Conservation (phyloP, 2,329 filamentous ascomycete genomes). For the Fusarium musae region DNA sequence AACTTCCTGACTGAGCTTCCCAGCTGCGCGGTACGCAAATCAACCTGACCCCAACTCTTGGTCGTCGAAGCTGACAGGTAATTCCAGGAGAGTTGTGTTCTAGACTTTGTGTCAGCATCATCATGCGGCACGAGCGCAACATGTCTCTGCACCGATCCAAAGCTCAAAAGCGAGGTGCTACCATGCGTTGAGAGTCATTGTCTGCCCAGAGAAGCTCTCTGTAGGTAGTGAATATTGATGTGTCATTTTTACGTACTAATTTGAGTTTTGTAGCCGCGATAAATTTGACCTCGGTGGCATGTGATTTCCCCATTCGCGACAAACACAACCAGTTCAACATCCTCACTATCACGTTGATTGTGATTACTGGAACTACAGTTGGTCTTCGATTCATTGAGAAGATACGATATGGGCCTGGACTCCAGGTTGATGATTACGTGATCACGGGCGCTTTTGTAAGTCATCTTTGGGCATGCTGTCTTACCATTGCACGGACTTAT, state of each 20-base stretch:
- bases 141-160: not conserved
- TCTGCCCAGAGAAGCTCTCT: not conserved
- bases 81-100: not conserved
- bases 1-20: not conserved
- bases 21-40: not conserved
- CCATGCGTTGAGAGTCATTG: not conserved
- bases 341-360: not conserved
- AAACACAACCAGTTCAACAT: not conserved
- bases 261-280: not conserved
- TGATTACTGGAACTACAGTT: not conserved
- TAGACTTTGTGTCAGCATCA: not conserved
- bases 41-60: no score
- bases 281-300: conserved; percentile 3
- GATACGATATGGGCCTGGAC: not conserved
- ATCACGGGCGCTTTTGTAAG: not conserved
- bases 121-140: not conserved
- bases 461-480: rapidly evolving
- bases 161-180: not conserved
- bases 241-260: not conserved
- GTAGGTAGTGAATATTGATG: not conserved
- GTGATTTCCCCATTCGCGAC: conserved; percentile 3
- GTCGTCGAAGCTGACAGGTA: no score
- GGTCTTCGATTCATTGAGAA: not conserved
- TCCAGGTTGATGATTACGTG: not conserved
- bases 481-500: not conserved